phyloP scores from a whole-genome alignment of 352 stramenopile species.

The Globisporangium heterothallicum region DNA sequence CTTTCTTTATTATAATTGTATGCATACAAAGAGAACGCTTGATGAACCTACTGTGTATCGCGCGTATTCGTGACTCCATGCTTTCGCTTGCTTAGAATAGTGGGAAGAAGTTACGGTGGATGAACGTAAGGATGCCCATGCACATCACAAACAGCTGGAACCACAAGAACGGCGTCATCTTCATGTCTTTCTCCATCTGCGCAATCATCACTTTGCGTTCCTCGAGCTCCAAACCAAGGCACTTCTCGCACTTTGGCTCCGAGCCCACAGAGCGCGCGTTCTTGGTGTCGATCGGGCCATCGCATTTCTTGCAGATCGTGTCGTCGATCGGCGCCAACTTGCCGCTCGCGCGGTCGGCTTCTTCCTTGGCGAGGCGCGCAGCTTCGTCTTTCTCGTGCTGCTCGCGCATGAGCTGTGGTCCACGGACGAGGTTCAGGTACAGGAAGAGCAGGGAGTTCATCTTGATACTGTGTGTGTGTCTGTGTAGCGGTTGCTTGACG shows the following conservation, averaged over 20 bases:
- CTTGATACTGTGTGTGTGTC: neutral
- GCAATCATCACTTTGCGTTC: constrained; percentile 13
- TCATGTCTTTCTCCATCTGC: constrained; percentile 28
- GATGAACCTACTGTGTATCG: neutral
- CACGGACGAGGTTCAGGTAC: constrained; percentile 73
- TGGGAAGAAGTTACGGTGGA: constrained; percentile 64
- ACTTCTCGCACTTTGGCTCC: constrained; percentile 38
- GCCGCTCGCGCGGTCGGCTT: constrained; percentile 44
- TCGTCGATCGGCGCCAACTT: constrained; percentile 26
- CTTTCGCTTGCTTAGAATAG: constrained; percentile 31
- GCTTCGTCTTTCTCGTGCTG: constrained; percentile 46
- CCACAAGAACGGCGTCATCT: constrained; percentile 65
- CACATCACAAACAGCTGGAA: constrained; percentile 64
- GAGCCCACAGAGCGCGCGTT: constrained; percentile 18
- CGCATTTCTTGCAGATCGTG: constrained; percentile 72
- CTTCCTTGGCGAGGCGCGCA: constrained; percentile 36
- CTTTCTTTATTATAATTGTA: too few species aligned
- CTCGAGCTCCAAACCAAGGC: constrained; percentile 18
- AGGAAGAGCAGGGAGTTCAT: constrained; percentile 81
- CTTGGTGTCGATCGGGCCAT: constrained; percentile 38
- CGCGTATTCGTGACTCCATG: neutral
- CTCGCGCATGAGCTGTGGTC: constrained; percentile 45
- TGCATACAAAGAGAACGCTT: neutral
- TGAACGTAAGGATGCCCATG: constrained; percentile 48
- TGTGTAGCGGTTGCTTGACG: constrained; percentile 2